These are phyloP conservation scores for Chaetomiaceae sp. DNA, from an alignment of 2,329 filamentous ascomycete species.

Conservation along the genomic window DNA sequence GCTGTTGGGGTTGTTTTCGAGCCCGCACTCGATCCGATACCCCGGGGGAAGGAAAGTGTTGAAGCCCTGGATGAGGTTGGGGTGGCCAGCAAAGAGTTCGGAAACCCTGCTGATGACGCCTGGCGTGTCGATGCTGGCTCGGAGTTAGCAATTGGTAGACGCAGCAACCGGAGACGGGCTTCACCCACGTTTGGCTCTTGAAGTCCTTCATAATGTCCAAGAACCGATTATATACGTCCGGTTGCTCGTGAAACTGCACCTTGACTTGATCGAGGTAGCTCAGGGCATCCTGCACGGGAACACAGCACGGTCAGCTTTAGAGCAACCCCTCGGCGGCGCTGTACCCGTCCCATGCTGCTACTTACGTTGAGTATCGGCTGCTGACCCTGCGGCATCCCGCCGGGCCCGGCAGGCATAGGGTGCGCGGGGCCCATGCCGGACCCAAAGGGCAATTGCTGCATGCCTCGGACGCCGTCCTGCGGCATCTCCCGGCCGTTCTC, in stretches of 20 bases:
- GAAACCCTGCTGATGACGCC: constrained; percentile 97
- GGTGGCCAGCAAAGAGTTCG: constrained; percentile 90
- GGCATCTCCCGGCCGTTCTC: constrained; percentile 49
- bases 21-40: constrained; percentile 93
- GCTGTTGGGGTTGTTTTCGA: constrained; percentile 88
- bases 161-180: not conserved
- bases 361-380: constrained; percentile 74
- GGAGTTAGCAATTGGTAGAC: constrained; percentile 13
- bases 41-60: constrained; percentile 96
- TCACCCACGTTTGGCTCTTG: constrained; percentile 83
- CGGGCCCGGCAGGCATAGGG: constrained; percentile 37
- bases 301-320: constrained; percentile 23
- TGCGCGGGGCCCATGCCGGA: constrained; percentile 33
- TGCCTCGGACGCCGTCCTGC: constrained; percentile 49
- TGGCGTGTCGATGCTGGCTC: constrained; percentile 77
- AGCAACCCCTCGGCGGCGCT: not conserved
- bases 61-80: constrained; percentile 92
- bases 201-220: constrained; percentile 99
- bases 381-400: constrained; percentile 66
- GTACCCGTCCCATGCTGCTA: constrained; percentile 13
- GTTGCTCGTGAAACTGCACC: constrained; percentile 93
- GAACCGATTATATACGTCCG: constrained; percentile 95
- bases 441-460: constrained; percentile 59
- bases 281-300: constrained; percentile 55
- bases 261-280: constrained; percentile 98